Conservation (phyloP, 495 filamentous ascomycete genomes). For the Umbilicaria muhlenbergii region DNA sequence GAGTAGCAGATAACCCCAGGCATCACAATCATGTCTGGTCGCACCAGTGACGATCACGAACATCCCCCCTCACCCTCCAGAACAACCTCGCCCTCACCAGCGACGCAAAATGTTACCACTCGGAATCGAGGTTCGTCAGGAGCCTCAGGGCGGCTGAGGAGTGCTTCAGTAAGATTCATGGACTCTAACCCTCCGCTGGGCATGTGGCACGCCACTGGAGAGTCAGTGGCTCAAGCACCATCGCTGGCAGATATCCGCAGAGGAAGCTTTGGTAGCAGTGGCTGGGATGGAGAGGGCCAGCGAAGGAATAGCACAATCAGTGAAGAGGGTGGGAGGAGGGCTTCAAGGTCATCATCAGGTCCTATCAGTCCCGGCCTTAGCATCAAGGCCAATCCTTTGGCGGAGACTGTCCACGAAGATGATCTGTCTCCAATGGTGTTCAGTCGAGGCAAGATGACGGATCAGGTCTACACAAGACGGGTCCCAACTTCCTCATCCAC, state of each 20-base stretch:
- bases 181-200: constrained; percentile 32
- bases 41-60: too few relatives aligned
- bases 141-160: constrained; percentile 20
- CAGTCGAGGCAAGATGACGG: constrained; percentile 13
- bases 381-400: background rate
- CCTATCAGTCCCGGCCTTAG: background rate
- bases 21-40: too few relatives aligned
- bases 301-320: constrained; percentile 13
- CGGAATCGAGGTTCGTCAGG: constrained; percentile 12
- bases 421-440: constrained; percentile 12
- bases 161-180: constrained; percentile 28
- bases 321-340: constrained; percentile 10
- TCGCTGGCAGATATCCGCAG: constrained; percentile 25
- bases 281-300: constrained; percentile 24
- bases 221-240: constrained; percentile 23
- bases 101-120: constrained; percentile 2
- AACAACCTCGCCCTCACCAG: too few relatives aligned
- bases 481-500: too few relatives aligned
- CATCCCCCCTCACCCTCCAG: too few relatives aligned
- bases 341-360: constrained; percentile 10
- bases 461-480: constrained; percentile 6
- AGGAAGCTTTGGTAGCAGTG: constrained; percentile 21
- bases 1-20: too few relatives aligned
- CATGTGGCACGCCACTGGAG: constrained; percentile 36
- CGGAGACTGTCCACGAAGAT: constrained; percentile 1